phyloP scores from a whole-genome alignment of 306 rosid species.

The Vicia sativa region DNA sequence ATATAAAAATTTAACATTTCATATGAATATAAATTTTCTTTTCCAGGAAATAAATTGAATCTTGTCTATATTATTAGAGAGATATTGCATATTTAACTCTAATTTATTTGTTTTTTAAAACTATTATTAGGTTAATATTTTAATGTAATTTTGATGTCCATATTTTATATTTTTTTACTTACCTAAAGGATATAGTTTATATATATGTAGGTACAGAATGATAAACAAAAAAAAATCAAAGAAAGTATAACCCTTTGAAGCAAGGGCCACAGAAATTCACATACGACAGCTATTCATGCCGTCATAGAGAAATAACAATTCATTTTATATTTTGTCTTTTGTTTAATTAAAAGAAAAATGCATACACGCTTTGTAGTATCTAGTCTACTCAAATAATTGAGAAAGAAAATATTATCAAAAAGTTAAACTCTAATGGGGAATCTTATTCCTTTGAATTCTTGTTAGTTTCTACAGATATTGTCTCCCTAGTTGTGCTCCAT shows the following conservation, averaged over 20 bases:
- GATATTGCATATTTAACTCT: no score
- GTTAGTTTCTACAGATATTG: not conserved
- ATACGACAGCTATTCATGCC: not conserved
- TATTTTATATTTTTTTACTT: no score
- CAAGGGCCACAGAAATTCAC: not conserved
- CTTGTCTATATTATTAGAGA: no score
- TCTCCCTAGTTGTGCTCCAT: conserved; percentile 2
- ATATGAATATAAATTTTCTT: no score
- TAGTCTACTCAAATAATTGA: conserved; percentile 9
- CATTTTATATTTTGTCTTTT: not conserved
- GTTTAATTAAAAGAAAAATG: not conserved
- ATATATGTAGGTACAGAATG: no score
- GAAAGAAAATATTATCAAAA: conserved; percentile 16
- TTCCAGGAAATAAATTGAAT: no score
- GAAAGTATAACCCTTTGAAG: not conserved
- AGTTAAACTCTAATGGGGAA: conserved; percentile 26
- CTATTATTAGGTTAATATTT: no score
- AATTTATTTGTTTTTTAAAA: no score
- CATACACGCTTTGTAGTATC: not conserved
- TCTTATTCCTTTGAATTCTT: conserved; percentile 4
- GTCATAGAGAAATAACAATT: not conserved
- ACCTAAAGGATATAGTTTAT: no score
- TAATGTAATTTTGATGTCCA: no score
- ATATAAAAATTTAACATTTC: no score
- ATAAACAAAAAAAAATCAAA: not conserved